Evolutionary conservation across 1,284 basidiomycete genomes (phyloP), one percentile per base, ranked within the genome.

Genomic region (Ceratobasidium sp.): DNA sequence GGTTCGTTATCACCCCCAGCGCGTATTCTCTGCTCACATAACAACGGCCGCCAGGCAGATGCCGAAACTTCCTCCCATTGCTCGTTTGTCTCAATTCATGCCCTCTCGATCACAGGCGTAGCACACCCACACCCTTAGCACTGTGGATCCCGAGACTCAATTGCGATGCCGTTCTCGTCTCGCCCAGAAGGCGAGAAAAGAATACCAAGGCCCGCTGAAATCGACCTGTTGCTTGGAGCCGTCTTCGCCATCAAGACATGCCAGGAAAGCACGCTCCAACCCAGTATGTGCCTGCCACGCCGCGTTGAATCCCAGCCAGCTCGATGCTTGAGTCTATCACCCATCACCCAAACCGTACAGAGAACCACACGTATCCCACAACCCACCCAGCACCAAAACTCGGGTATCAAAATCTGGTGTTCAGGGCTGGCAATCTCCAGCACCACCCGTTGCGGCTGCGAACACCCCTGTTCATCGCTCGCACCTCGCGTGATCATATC

Each of bases 401-500:
- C 66, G 66, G 51, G 40, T 23, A 69, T 69, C 66, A 69, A 44
- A 64, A 56, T 67, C 48, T 36, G 23, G 23, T 28, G 36, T 36
- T 67, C 64, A 59, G 66, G 66, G 66, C 21, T 69, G 66, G 66
- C 66, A 69, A 69, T 69, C 66, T 69, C 66, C 66, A 69, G 44
- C 53, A 51, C 53, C 21, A 33, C 54, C 66, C 44, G 18, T 63
- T 69, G 40, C 28, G 42, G 54, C 25, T 14, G 18, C 48, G 18
- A 21, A 40, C 42, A 53, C 66, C 40, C 42, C 66, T 69, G 66
- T 69, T 59, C 66, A 69, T 69, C 66, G 58, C 51, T 53, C 46
- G 18, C 51, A 56, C 21, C 53, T 69, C 66, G 66, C 66, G 66
- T 69, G 42, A 40, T 46, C 53, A 16, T 38, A 36, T n/a, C 38